phyloP scores from a whole-genome alignment of 2,329 filamentous ascomycete genomes.

The Botrytis fabae region DNA sequence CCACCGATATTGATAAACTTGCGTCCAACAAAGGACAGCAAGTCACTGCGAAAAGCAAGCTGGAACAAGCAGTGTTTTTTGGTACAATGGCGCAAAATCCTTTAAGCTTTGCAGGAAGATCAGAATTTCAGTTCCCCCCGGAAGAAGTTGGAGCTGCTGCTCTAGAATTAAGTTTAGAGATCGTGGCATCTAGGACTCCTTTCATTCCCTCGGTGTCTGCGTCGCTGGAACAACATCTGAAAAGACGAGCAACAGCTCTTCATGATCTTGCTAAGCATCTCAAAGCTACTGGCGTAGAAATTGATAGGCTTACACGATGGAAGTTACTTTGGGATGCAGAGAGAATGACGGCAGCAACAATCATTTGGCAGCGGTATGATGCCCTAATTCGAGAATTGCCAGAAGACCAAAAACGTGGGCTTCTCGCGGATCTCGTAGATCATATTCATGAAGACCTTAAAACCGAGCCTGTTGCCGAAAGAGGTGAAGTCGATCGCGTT shows the following conservation, averaged over 20 bases:
- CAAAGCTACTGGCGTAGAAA: constrained; percentile 60
- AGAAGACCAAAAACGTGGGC: constrained; percentile 62
- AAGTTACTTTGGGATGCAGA: constrained; percentile 85
- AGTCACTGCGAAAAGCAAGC: constrained; percentile 81
- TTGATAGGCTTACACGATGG: constrained; percentile 74
- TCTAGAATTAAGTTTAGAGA: constrained; percentile 74
- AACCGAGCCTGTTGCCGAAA: constrained; percentile 61
- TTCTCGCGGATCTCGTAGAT: constrained; percentile 73
- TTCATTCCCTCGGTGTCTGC: constrained; percentile 72
- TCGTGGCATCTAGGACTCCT: constrained; percentile 73
- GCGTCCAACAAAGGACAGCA: constrained; percentile 57
- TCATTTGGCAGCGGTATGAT: constrained; percentile 82
- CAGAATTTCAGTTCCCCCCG: constrained; percentile 64
- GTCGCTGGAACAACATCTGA: constrained; percentile 79
- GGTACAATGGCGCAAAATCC: constrained; percentile 79
- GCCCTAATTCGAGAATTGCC: constrained; percentile 60
- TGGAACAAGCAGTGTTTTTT: constrained; percentile 95
- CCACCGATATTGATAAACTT: constrained; percentile 60
- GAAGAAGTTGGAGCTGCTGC: constrained; percentile 76
- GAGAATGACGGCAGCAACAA: constrained; percentile 76
- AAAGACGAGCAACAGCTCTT: constrained; percentile 70
- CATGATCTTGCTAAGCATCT: constrained; percentile 74
- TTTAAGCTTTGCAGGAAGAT: constrained; percentile 75
- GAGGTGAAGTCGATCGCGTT: constrained; percentile 74
- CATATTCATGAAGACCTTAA: constrained; percentile 77